A percentile compares a stretch with the other conserved stretches of the same genome.
Conservation (phyloP, 352 stramenopile genomes). For the Phytophthora cajani region DNA sequence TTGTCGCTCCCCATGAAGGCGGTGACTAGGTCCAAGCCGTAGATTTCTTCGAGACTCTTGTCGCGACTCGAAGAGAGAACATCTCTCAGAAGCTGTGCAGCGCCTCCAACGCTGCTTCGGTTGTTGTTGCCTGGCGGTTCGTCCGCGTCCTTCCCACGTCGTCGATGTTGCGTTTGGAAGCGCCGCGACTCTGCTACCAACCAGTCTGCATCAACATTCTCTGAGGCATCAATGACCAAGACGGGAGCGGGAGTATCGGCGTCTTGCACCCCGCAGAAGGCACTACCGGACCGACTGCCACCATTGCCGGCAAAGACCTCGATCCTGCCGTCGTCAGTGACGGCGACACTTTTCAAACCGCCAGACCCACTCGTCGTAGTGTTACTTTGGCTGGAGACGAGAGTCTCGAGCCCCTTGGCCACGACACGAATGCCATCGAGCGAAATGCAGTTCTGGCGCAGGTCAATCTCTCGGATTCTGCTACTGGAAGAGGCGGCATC, state of each 20-base stretch:
- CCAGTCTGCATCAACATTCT: constrained; percentile 51
- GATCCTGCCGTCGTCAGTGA: constrained; percentile 57
- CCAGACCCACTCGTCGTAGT: not conserved
- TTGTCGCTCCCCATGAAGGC: constrained; percentile 39
- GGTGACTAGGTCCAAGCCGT: constrained; percentile 69
- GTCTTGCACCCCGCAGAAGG: constrained; percentile 12
- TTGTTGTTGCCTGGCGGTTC: constrained; percentile 28
- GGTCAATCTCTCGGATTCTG: constrained; percentile 54
- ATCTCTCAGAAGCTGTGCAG: constrained; percentile 23
- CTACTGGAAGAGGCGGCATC: not conserved
- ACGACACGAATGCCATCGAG: constrained; percentile 67
- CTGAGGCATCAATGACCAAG: constrained; percentile 58
- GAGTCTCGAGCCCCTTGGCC: constrained; percentile 51
- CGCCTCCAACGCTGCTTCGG: constrained; percentile 5
- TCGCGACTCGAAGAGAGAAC: constrained; percentile 26
- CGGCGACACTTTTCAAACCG: constrained; percentile 44
- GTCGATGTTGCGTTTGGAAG: constrained; percentile 23
- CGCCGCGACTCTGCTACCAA: constrained; percentile 41
- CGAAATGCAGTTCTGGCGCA: constrained; percentile 78
- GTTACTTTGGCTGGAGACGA: constrained; percentile 27
- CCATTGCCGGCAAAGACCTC: constrained; percentile 49
- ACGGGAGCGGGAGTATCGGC: constrained; percentile 15
- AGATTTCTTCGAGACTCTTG: constrained; percentile 56
- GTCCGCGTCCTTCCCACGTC: constrained; percentile 14
- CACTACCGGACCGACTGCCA: constrained; percentile 6